Percentiles rank a stretch among this genome's conserved stretches.
phyloP scores from a whole-genome alignment of 192 early-diverging fungal genomes.

The Haplosporangium gracile region DNA sequence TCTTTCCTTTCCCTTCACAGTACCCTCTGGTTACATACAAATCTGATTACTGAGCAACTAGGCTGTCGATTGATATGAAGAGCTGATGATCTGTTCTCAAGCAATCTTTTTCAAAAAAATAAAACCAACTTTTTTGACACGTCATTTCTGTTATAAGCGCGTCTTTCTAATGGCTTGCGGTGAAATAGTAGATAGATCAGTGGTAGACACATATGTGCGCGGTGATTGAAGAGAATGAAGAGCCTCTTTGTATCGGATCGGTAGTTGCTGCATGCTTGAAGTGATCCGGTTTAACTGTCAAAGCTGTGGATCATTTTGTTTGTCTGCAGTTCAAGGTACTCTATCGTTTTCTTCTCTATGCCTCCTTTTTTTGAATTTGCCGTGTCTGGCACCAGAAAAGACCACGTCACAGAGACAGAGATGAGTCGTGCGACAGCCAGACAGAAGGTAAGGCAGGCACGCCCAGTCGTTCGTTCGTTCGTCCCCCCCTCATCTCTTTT shows the following conservation, averaged over 20 bases:
- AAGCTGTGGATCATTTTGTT: neutral
- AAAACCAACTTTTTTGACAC: neutral
- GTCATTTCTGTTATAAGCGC: neutral
- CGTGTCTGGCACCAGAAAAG: too few species aligned
- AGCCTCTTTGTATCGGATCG: neutral
- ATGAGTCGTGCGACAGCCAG: too few species aligned
- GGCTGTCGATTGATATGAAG: neutral
- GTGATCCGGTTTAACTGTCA: too few species aligned
- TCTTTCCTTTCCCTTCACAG: neutral
- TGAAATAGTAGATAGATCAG: neutral
- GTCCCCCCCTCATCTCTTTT: too few species aligned
- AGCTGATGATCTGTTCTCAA: neutral
- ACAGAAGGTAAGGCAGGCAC: too few species aligned
- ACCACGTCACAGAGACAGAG: slow-evolving; percentile 6
- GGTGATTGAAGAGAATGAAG: neutral
- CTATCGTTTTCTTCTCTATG: neutral
- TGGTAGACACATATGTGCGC: neutral
- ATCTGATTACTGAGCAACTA: neutral
- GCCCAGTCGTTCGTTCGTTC: too few species aligned
- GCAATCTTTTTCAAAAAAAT: too few species aligned
- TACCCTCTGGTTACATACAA: neutral
- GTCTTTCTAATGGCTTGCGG: neutral
- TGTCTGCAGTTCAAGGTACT: too few species aligned
- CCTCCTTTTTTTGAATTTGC: neutral
- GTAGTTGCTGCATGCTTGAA: too few species aligned